Base-by-base conservation (phyloP, 2,329 filamentous ascomycete genomes). In the Coleophoma crateriformis region DNA sequence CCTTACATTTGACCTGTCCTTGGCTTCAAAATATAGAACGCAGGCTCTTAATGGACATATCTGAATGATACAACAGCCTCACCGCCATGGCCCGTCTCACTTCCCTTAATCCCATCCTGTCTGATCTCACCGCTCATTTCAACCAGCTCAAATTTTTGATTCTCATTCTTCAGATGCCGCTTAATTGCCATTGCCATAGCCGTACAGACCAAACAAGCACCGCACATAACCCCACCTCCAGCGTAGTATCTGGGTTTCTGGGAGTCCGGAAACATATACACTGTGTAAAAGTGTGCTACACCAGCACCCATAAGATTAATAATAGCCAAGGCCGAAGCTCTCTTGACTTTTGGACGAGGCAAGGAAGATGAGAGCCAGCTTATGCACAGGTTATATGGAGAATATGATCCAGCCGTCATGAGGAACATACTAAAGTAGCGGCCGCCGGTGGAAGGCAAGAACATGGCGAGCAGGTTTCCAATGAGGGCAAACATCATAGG, bases 201-300 rank as follows among this genome's bases (percentile, higher is more conserved):
- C 32, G 41, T 20, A 15, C 41, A 44, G 6, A 44, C 41, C 12
- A 44, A 15, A 33, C 41, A 44, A 44, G 41, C 41, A 33, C 41
- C 41, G 12, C 41, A 44, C 41, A 44, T 44, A 13, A 44, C 41
- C 13, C 41, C 41, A 14, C 47, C 47, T 34, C 61, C 63, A 10
- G 55, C 56, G 39, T 63, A 63, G 49, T 65, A 65, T 13, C 59
- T 46, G 17, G 62, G 62, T 50, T 62, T 61, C 44, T 64, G 60
- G 49, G 49, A 54, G 37, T 64, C 62, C 0, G 61, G 61, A 47
- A 65, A 63, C 60, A 64, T 62, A 54, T 64, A 64, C 14, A 50
- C 49, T 6, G 62, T 65, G 47, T 63, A 64, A 15, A 64, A 64
- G 45, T 62, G 62, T 54, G 41, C 41, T n/a, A 44, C 41, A 4